phyloP scores from a whole-genome alignment of 2,329 filamentous ascomycete genomes.

The Hymenoscyphus albidus region DNA sequence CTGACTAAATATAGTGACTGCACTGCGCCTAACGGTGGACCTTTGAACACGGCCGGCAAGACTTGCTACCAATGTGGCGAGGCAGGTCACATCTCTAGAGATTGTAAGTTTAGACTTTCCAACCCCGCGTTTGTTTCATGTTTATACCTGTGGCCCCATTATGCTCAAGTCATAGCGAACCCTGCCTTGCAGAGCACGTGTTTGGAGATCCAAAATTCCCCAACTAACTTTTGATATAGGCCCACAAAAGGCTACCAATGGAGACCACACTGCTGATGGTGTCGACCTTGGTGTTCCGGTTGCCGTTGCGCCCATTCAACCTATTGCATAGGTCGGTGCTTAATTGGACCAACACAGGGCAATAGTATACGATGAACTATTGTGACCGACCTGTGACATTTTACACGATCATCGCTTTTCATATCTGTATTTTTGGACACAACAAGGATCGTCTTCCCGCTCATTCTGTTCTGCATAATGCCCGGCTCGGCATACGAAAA shows the following conservation, averaged over 20 bases:
- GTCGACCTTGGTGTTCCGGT: conserved; percentile 36
- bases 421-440: conserved; percentile 32
- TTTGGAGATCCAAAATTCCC: background rate
- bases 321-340: conserved; percentile 42
- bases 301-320: conserved; percentile 39
- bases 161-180: conserved; percentile 4
- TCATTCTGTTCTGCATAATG: conserved; percentile 31
- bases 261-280: conserved; percentile 41
- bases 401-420: conserved; percentile 28
- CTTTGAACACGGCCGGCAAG: conserved; percentile 93
- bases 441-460: conserved; percentile 24
- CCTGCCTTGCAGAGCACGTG: background rate
- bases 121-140: conserved; percentile 10
- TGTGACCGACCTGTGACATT: conserved; percentile 23
- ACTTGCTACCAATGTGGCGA: conserved; percentile 98
- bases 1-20: conserved; percentile 56
- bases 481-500: conserved; percentile 30
- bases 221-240: conserved; percentile 43
- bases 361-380: conserved; percentile 36
- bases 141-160: background rate
- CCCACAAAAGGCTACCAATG: conserved; percentile 62
- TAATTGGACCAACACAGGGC: conserved; percentile 24
- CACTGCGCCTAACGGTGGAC: conserved; percentile 92
- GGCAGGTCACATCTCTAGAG: conserved; percentile 87
- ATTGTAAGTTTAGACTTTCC: conserved; percentile 45